phyloP scores from a whole-genome alignment of 768 basidiomycete species.

The Butyriboletus loyo region DNA sequence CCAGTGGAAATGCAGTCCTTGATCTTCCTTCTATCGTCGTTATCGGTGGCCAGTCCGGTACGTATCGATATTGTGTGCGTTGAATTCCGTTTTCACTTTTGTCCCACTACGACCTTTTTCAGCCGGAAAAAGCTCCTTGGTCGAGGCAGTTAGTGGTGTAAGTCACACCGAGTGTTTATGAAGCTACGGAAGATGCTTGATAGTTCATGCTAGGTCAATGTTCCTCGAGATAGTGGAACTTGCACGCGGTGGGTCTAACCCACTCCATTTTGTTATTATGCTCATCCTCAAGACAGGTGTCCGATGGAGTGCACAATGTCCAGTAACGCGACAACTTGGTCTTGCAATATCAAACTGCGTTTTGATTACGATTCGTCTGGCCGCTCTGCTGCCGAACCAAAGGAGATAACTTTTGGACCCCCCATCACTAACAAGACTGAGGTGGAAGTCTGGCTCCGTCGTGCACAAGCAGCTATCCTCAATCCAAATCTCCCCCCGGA shows the following conservation, averaged over 20 bases:
- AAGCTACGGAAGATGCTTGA: not conserved
- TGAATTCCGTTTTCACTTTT: not conserved
- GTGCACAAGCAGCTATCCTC: conserved; percentile 46
- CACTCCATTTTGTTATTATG: not conserved
- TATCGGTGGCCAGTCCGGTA: conserved; percentile 56
- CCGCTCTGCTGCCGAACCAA: conserved; percentile 1
- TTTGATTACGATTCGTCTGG: conserved; percentile 33
- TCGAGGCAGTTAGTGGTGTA: conserved; percentile 57
- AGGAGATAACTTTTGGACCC: conserved; percentile 28
- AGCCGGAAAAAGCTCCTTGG: conserved; percentile 61
- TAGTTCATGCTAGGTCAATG: conserved; percentile 43
- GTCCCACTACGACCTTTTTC: not conserved
- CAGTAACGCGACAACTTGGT: conserved; percentile 37
- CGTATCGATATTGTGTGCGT: conserved; percentile 1
- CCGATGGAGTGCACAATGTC: conserved; percentile 54
- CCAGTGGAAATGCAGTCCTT: conserved; percentile 38
- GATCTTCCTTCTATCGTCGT: conserved; percentile 53
- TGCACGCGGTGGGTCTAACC: conserved; percentile 46
- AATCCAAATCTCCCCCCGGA: conserved; percentile 20
- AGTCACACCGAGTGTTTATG: conserved; percentile 9
- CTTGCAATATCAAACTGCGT: conserved; percentile 44
- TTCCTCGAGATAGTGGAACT: conserved; percentile 60
- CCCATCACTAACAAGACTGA: conserved; percentile 27
- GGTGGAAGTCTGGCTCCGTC: conserved; percentile 42
- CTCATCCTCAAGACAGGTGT: conserved; percentile 35